Evolutionary conservation across 1,284 basidiomycete species (phyloP).

Genomic region (Ustilago trichophora): DNA sequence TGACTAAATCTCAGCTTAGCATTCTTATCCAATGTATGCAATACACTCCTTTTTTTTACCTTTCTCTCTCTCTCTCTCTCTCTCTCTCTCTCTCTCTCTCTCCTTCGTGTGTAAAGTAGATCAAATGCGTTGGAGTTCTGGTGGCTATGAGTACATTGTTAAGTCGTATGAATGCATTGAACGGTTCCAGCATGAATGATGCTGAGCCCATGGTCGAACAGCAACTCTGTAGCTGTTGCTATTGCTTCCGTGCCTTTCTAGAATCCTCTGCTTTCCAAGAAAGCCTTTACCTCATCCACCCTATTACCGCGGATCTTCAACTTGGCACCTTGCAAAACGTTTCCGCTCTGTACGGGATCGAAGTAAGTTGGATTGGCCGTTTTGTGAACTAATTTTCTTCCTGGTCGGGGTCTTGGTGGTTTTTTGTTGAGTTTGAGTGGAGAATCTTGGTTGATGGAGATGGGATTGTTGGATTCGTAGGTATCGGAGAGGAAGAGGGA

Average conservation of each 20-base stretch:
- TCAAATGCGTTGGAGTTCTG: too few species aligned
- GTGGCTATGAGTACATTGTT: too few species aligned
- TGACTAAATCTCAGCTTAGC: slow-evolving; percentile 11
- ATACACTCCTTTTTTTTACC: background rate
- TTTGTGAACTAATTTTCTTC: slow-evolving; percentile 9
- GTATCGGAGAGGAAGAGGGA: slow-evolving; percentile 24
- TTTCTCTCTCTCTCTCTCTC: too few species aligned
- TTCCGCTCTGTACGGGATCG: slow-evolving; percentile 20
- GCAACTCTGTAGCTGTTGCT: too few species aligned
- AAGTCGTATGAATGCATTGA: too few species aligned
- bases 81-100: too few species aligned
- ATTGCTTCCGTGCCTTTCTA: background rate
- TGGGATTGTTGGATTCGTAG: slow-evolving; percentile 1
- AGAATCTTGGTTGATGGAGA: background rate
- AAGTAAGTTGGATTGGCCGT: slow-evolving; percentile 14
- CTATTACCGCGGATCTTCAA: slow-evolving; percentile 43
- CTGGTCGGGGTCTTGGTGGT: slow-evolving; percentile 12
- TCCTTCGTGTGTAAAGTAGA: too few species aligned
- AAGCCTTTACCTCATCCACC: slow-evolving; percentile 33
- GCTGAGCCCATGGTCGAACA: too few species aligned
- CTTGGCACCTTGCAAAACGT: slow-evolving; percentile 24
- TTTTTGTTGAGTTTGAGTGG: slow-evolving; percentile 22
- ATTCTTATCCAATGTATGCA: too few species aligned
- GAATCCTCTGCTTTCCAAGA: slow-evolving; percentile 41
- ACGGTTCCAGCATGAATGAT: too few species aligned